A percentile compares a stretch with the other conserved stretches of the same genome.
phyloP scores from a whole-genome alignment of 1,284 basidiomycete species.

The Grifola frondosa region DNA sequence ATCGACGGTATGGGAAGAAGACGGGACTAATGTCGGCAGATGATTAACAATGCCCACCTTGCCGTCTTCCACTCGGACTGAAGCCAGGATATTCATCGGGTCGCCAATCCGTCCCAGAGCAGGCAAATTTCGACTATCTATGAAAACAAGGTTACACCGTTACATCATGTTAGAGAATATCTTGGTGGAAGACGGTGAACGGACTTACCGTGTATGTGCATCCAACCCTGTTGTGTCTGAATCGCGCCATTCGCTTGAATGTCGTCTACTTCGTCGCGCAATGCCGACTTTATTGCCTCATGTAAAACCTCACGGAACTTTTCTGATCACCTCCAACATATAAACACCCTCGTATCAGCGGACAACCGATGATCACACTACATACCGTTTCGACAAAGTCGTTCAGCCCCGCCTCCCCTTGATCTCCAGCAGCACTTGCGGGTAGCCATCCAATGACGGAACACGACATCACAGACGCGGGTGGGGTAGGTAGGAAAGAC shows the following conservation, averaged over 20 bases:
- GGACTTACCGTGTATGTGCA: slow-evolving; percentile 74
- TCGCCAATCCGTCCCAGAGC: slow-evolving; percentile 71
- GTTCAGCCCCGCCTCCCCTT: slow-evolving; percentile 58
- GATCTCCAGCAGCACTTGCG: slow-evolving; percentile 40
- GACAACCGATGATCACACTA: slow-evolving; percentile 1
- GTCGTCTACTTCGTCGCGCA: slow-evolving; percentile 61
- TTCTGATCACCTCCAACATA: slow-evolving; percentile 36
- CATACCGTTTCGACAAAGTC: slow-evolving; percentile 73
- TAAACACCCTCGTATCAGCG: not conserved
- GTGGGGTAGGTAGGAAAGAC: slow-evolving; percentile 52
- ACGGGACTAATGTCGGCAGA: too few species aligned
- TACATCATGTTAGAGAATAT: not conserved
- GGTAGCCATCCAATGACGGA: slow-evolving; percentile 72
- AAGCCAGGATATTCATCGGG: slow-evolving; percentile 77
- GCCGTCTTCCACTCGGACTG: slow-evolving; percentile 68
- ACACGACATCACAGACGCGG: slow-evolving; percentile 44
- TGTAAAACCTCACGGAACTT: slow-evolving; percentile 61
- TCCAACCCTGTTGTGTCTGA: slow-evolving; percentile 72
- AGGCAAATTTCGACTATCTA: slow-evolving; percentile 72
- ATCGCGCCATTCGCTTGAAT: slow-evolving; percentile 63
- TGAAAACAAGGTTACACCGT: not conserved
- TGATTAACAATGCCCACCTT: too few species aligned
- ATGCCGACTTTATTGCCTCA: slow-evolving; percentile 50
- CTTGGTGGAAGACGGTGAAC: not conserved
- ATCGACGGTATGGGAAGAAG: not conserved